Evolutionary conservation across 176 grass and related monocot genomes (phyloP), one percentile per base, ranked within the genome.

Genomic region (Urochloa ruziziensis): DNA sequence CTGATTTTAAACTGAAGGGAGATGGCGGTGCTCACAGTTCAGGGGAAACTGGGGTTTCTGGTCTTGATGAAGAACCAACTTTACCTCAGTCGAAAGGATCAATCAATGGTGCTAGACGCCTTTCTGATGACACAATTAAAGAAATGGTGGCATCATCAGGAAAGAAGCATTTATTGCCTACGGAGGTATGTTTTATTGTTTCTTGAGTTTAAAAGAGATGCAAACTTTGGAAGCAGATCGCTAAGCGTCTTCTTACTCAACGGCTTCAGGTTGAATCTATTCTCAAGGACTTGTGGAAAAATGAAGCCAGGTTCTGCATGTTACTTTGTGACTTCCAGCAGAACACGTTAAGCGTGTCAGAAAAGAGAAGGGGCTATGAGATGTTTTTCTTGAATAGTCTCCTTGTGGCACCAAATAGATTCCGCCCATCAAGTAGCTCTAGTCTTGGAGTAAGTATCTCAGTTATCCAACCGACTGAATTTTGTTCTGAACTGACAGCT

Each of bases 381-480:
- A 95, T 98, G 90, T 98, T 98, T 85, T 90, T 98, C 66, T 83
- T 98, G 80, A 98, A 88, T 77, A 82, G 70, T 86, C 84, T 98
- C 68, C 89, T 91, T 84, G 92, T 98, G 34, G 75, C 91, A 84
- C 92, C 95, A 84, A 98, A 83, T 75, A 94, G 85, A 73, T 98
- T 98, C 39, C 92, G 95, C 70, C 92, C 95, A 3, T 67, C 95
- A 81, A 89, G 81, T 65, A 69, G 37, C 8, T 80, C 84, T 73
- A 58, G 52, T 62, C 86, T 81, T 91, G 95, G 84, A 72, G 95
- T 98, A 78, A 93, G 95, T 63, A 67, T 39, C 62, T 40, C 42
- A 46, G 61, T 39, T 80, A 62, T 80, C 48, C 59, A 44, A 29
- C 39, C 54, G 23, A 80, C 48, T 83, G 40, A 62, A 61, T 53